Base-by-base conservation (phyloP, 306 rosid species). In the Carpinus fangiana region DNA sequence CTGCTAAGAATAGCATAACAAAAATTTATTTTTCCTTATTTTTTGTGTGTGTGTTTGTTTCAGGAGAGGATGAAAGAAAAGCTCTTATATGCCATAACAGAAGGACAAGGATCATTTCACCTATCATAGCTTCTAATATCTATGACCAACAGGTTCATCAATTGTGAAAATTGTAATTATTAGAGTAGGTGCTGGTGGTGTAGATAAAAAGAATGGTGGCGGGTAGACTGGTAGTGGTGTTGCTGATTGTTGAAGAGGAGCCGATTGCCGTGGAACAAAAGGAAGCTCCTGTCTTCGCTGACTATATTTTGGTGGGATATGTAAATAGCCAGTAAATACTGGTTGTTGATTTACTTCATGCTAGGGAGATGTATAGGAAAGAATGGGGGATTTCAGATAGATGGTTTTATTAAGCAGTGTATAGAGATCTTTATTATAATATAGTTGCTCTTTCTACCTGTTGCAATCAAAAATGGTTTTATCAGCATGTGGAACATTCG, bases 81-180 rank as follows among this genome's bases (percentile, higher is more conserved):
- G 84, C 87, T 96, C 56, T 41, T 93, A 59, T 96, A 93, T 78
- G 99, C 99, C 82, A 91, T 96, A 71, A 89, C 88, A 6, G 99
- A 96, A 87, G 98, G 99, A 72, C 98, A 93, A 79, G 98, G 99
- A 70, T 93, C 99, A 18, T 96, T 96, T 88, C 99, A 96, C 89
- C 96, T 96, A 74, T 96, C 99, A 12, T 95, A 87, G 84, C 60
- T 73, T 71, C 68, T 60, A 46, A 66, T 54, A 74, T 71, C 77
- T 36, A 76, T 47, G 21, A 61, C 70, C 62, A 75, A 77, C 72
- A 12, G 59, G 46, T 73, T 47, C 75, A 13, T 72, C 83, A 61
- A 82, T 65, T 80, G 84, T 89, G 93, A 86, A 23, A 87, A 65
- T 67, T 92, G 97, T 91, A 89, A 89, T 72, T 89, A 92, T 82